These are phyloP conservation scores for Neurospora discreta DNA, from an alignment of 495 filamentous ascomycete species.

Conservation along the genomic window DNA sequence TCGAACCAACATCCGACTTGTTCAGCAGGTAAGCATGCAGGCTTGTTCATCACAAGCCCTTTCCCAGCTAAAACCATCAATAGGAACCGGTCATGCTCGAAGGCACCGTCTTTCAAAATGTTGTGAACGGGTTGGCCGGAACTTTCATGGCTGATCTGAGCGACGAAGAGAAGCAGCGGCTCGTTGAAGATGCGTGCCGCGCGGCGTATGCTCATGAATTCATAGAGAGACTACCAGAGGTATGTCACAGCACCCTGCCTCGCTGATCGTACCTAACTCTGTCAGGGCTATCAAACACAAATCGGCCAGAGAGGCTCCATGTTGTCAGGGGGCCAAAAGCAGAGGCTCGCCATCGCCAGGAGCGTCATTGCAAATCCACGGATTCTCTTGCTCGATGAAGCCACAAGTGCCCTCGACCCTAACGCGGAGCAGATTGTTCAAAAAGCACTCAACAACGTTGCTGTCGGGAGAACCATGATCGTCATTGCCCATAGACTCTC, in stretches of 20 bases:
- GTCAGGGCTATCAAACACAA: constrained; percentile 41
- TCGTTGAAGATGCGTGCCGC: constrained; percentile 45
- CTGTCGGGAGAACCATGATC: constrained; percentile 57
- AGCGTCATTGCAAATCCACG: constrained; percentile 57
- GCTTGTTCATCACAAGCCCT: background rate
- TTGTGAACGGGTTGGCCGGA: constrained; percentile 48
- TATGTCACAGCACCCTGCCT: background rate
- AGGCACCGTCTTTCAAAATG: constrained; percentile 54
- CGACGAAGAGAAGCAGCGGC: constrained; percentile 36
- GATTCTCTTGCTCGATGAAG: constrained; percentile 71
- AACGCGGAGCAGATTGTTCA: constrained; percentile 55
- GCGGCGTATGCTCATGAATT: constrained; percentile 47
- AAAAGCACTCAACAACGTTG: constrained; percentile 51
- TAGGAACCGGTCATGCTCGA: constrained; percentile 61
- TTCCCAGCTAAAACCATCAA: background rate
- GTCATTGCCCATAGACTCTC: constrained; percentile 58
- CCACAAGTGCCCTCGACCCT: constrained; percentile 62
- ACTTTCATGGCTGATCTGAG: constrained; percentile 37
- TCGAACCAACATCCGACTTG: constrained; percentile 51
- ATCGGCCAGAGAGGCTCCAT: constrained; percentile 39
- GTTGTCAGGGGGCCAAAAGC: constrained; percentile 44
- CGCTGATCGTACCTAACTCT: background rate
- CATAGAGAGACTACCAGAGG: constrained; percentile 41
- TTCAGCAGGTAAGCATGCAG: constrained; percentile 37
- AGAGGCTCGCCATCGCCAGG: constrained; percentile 55